These are phyloP conservation scores for Eimeria sp. DNA, from an alignment of 169 alveolate genomes.

Conservation along the genomic window DNA sequence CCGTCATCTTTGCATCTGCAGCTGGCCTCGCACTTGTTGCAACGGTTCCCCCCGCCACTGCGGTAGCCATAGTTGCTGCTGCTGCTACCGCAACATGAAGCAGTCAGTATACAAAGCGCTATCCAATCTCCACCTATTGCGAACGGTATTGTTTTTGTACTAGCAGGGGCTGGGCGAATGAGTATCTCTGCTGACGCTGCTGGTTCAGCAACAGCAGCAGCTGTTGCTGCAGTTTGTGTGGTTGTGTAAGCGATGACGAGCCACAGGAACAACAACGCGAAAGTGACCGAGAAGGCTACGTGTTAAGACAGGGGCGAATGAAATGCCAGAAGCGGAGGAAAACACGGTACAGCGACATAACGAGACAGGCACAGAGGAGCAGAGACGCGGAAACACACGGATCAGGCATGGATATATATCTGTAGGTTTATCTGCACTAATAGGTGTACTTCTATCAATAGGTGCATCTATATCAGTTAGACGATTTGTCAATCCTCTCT, in stretches of 20 bases:
- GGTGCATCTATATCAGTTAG: too few relatives aligned
- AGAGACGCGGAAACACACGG: not conserved
- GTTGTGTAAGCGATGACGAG: not conserved
- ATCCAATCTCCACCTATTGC: not conserved
- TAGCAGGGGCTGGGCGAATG: not conserved
- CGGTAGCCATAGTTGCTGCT: not conserved
- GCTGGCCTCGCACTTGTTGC: not conserved
- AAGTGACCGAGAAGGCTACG: not conserved
- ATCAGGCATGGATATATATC: too few relatives aligned
- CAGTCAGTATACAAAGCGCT: not conserved
- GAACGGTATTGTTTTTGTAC: not conserved
- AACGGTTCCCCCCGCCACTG: not conserved
- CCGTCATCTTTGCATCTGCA: not conserved
- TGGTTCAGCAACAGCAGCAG: not conserved
- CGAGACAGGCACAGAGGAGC: not conserved
- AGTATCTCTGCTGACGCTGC: not conserved
- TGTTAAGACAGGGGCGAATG: not conserved
- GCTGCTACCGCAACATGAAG: not conserved
- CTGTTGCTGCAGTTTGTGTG: not conserved
- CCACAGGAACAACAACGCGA: not conserved
- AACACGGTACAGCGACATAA: not conserved
- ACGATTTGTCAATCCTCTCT: too few relatives aligned
- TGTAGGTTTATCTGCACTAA: too few relatives aligned
- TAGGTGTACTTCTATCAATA: too few relatives aligned
- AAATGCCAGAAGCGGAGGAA: too few relatives aligned